A percentile compares a stretch with the other conserved stretches of the same genome.
Evolutionary conservation across 2,329 filamentous ascomycete genomes (phyloP).

Genomic region (Lachnellula hyalina): DNA sequence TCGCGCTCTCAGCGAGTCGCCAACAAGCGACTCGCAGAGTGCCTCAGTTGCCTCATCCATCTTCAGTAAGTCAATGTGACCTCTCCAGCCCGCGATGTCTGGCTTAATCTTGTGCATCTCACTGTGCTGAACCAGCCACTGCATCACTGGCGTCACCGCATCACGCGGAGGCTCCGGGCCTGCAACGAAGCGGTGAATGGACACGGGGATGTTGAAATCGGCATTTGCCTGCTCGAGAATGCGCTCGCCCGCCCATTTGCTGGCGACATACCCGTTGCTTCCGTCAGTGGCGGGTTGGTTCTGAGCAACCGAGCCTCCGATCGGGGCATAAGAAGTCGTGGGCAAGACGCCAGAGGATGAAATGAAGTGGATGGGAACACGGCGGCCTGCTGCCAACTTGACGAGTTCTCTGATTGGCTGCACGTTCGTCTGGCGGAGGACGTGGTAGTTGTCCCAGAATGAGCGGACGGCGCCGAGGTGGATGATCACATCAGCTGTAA

Average conservation of each 20-base stretch:
- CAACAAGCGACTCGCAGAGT: conserved; percentile 5
- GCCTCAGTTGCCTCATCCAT: conserved; percentile 7
- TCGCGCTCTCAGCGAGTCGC: conserved; percentile 4
- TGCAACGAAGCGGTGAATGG: conserved; percentile 5
- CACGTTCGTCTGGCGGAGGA: conserved; percentile 34
- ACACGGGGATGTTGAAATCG: not conserved
- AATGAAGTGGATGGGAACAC: conserved; percentile 35
- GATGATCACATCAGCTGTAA: conserved; percentile 42
- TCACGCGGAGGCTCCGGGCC: not conserved
- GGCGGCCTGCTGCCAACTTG: conserved; percentile 27
- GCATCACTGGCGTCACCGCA: conserved; percentile 1
- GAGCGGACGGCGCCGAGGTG: conserved; percentile 44
- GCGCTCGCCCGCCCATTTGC: conserved; percentile 32
- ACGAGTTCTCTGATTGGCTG: conserved; percentile 33
- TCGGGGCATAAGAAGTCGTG: not conserved
- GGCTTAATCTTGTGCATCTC: conserved; percentile 5
- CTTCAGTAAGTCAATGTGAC: conserved; percentile 7
- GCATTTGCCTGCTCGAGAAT: conserved; percentile 25
- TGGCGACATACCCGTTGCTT: conserved; percentile 29
- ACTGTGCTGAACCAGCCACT: conserved; percentile 5
- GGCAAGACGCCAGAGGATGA: conserved; percentile 24
- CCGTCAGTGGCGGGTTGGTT: conserved; percentile 20
- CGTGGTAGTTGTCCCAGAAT: conserved; percentile 35
- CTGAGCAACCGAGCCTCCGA: not conserved
- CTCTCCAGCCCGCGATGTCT: conserved; percentile 6